Evolutionary conservation across 2,329 filamentous ascomycete genomes (phyloP).

Genomic region (Botryotinia globosa): DNA sequence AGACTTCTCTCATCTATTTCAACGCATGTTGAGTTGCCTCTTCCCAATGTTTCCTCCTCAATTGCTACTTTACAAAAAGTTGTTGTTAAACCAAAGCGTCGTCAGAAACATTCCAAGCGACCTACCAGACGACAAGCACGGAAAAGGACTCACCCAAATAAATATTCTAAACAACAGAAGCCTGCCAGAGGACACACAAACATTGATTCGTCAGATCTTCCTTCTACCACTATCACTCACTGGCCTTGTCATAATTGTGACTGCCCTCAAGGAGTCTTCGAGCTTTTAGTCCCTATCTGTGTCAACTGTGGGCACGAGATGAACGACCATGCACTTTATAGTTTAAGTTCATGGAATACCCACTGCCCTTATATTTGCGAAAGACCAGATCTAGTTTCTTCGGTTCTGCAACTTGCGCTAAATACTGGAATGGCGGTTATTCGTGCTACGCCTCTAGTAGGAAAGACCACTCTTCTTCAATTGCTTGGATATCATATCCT

Average conservation of each 20-base stretch:
- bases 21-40: neutral
- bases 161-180: neutral
- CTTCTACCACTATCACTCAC: neutral
- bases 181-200: neutral
- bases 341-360: neutral
- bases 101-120: neutral
- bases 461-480: neutral
- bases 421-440: neutral
- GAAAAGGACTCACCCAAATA: neutral
- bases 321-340: neutral
- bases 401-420: neutral
- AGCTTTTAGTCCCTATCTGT: neutral
- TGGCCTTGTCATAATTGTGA: neutral
- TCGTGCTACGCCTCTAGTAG: constrained; percentile 1
- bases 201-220: neutral
- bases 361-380: neutral
- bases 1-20: neutral
- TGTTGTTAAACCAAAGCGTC: neutral
- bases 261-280: constrained; percentile 5
- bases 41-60: neutral
- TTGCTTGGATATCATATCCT: neutral
- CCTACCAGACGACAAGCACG: neutral
- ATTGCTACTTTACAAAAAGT: neutral
- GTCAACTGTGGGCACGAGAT: neutral
- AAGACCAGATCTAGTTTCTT: neutral